phyloP scores from a whole-genome alignment of 2,329 filamentous ascomycete genomes.

The Pseudopyrenochaeta lycopersici region DNA sequence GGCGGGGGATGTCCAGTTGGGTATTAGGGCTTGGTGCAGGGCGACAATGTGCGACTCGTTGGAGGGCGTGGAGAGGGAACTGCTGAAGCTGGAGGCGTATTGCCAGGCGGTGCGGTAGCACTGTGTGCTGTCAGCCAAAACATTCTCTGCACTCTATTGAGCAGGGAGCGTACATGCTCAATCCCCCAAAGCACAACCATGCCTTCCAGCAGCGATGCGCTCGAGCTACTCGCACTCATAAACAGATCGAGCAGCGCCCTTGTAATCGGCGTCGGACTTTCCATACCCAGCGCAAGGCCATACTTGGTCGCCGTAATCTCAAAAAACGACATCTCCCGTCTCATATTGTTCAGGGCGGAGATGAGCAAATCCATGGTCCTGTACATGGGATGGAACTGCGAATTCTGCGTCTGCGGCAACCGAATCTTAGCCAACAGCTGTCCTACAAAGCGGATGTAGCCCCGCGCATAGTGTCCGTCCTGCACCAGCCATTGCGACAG shows the following conservation, averaged over 20 bases:
- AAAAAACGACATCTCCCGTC: conserved; percentile 73
- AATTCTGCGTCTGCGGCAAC: conserved; percentile 58
- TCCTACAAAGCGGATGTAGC: conserved; percentile 73
- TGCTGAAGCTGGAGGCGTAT: conserved; percentile 56
- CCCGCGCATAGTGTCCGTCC: conserved; percentile 75
- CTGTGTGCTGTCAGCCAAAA: conserved; percentile 32
- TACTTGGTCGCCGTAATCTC: conserved; percentile 70
- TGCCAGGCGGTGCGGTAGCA: conserved; percentile 59
- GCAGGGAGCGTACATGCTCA: conserved; percentile 61
- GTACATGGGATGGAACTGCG: conserved; percentile 60
- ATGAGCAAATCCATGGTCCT: conserved; percentile 70
- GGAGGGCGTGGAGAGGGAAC: conserved; percentile 47
- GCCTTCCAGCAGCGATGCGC: conserved; percentile 69
- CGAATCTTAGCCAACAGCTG: conserved; percentile 69
- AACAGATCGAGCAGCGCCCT: conserved; percentile 67
- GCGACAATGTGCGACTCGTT: conserved; percentile 57
- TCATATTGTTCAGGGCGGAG: conserved; percentile 71
- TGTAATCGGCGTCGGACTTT: conserved; percentile 59
- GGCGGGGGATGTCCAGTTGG: conserved; percentile 61
- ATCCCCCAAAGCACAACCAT: conserved; percentile 81
- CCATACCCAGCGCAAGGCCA: conserved; percentile 60
- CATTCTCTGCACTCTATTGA: too few species aligned
- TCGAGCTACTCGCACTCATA: conserved; percentile 62
- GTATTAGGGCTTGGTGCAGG: conserved; percentile 60
- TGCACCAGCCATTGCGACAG: conserved; percentile 75